phyloP scores from a whole-genome alignment of 2,329 filamentous ascomycete genomes.

The Thelonectria rubi region DNA sequence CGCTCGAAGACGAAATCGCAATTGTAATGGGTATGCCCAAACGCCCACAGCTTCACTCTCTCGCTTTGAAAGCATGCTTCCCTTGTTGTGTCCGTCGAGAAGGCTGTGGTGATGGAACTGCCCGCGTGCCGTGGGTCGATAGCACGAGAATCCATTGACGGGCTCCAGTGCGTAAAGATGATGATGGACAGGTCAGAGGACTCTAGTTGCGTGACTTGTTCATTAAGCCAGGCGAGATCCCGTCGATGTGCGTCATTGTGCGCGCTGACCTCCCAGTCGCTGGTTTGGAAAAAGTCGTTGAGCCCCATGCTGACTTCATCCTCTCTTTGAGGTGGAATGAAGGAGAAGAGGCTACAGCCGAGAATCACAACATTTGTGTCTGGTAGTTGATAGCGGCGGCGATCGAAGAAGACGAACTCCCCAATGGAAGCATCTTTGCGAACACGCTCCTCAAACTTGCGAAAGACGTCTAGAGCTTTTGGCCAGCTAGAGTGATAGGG shows the following conservation, averaged over 20 bases:
- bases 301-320: conserved; percentile 53
- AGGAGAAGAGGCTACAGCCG: conserved; percentile 58
- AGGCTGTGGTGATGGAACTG: conserved; percentile 45
- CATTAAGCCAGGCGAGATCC: conserved; percentile 57
- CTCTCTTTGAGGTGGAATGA: conserved; percentile 49
- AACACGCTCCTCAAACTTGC: conserved; percentile 44
- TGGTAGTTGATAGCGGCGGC: conserved; percentile 37
- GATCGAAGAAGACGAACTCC: conserved; percentile 53
- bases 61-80: conserved; percentile 48
- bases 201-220: conserved; percentile 42
- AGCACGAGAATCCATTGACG: conserved; percentile 46
- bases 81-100: conserved; percentile 51
- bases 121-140: conserved; percentile 47
- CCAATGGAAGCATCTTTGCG: conserved; percentile 42
- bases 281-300: conserved; percentile 62
- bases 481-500: conserved; percentile 56
- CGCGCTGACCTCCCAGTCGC: conserved; percentile 48
- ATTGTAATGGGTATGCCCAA: conserved; percentile 60
- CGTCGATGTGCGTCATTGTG: conserved; percentile 50
- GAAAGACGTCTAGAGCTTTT: conserved; percentile 41
- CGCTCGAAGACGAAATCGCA: conserved; percentile 47
- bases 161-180: conserved; percentile 56
- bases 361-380: conserved; percentile 43
- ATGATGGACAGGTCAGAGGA: conserved; percentile 43
- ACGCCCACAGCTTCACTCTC: conserved; percentile 55